phyloP scores from a whole-genome alignment of 108 stramenopile species.

The Skeletonema tropicum region DNA sequence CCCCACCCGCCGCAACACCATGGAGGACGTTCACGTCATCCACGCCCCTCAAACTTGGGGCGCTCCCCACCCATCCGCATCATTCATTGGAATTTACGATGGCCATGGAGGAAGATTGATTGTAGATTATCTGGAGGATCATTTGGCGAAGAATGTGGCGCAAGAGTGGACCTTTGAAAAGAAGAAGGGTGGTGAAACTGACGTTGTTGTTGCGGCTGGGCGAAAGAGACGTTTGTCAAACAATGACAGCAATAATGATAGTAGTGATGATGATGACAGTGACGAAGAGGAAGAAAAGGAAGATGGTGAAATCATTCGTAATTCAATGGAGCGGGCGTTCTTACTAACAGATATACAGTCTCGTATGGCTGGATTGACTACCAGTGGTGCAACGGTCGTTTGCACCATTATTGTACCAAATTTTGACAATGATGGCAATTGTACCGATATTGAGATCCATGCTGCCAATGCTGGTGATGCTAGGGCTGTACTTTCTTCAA shows the following conservation, averaged over 20 bases:
- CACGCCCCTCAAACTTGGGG: constrained; percentile 61
- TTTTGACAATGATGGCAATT: constrained; percentile 14
- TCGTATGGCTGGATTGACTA: constrained; percentile 67
- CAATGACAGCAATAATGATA: constrained; percentile 11
- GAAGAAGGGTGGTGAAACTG: not conserved
- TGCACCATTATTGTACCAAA: constrained; percentile 77
- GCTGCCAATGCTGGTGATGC: constrained; percentile 97
- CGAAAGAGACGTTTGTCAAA: constrained; percentile 3
- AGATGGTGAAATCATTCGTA: constrained; percentile 35
- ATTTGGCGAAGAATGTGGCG: constrained; percentile 77
- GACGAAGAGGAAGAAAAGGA: constrained; percentile 6
- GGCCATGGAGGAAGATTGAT: constrained; percentile 95
- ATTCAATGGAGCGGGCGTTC: constrained; percentile 86
- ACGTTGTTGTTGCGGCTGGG: constrained; percentile 9
- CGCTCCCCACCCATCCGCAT: constrained; percentile 58
- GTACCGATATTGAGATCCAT: constrained; percentile 58
- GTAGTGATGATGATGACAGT: constrained; percentile 5
- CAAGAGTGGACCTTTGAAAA: constrained; percentile 70
- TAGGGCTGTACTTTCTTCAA: constrained; percentile 81
- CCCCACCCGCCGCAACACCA: constrained; percentile 85
- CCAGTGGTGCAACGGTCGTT: constrained; percentile 94
- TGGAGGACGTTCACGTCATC: constrained; percentile 93
- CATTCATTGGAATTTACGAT: constrained; percentile 91
- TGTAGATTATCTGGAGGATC: constrained; percentile 91
- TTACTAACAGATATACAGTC: constrained; percentile 90